Evolutionary conservation across 257 asterid species (phyloP).

Genomic region (Forsythia viridissima): DNA sequence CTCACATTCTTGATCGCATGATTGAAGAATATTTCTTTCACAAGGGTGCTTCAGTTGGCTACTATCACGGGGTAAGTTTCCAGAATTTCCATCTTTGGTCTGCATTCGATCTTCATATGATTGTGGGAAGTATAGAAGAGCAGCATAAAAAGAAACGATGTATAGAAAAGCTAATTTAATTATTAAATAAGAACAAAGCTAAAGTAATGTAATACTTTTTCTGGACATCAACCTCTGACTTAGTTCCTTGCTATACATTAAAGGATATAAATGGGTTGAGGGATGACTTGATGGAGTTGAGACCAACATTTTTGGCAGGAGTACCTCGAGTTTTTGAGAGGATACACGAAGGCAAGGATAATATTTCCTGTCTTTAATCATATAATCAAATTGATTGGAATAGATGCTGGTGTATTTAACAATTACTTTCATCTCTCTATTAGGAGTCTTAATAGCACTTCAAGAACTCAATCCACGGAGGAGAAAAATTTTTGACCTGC

Average conservation of each 20-base stretch:
- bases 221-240: background rate
- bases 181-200: background rate
- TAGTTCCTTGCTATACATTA: slow-evolving; percentile 6
- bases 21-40: slow-evolving; percentile 95
- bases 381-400: background rate
- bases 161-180: background rate
- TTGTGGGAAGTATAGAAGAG: background rate
- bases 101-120: background rate
- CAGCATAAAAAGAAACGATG: background rate
- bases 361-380: background rate
- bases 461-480: slow-evolving; percentile 87
- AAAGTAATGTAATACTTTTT: background rate
- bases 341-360: slow-evolving; percentile 72
- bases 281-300: slow-evolving; percentile 79
- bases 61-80: slow-evolving; percentile 82
- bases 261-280: slow-evolving; percentile 81
- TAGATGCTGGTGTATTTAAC: slow-evolving; percentile 7
- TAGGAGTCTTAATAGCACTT: slow-evolving; percentile 84
- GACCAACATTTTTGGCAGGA: slow-evolving; percentile 95
- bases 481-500: slow-evolving; percentile 69
- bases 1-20: slow-evolving; percentile 98
- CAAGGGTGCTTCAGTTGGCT: slow-evolving; percentile 98
- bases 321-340: slow-evolving; percentile 90
- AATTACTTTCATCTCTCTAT: background rate
- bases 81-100: background rate